Base-by-base conservation (phyloP, 805 yeast genomes). In the Barnettozyma sp. region DNA sequence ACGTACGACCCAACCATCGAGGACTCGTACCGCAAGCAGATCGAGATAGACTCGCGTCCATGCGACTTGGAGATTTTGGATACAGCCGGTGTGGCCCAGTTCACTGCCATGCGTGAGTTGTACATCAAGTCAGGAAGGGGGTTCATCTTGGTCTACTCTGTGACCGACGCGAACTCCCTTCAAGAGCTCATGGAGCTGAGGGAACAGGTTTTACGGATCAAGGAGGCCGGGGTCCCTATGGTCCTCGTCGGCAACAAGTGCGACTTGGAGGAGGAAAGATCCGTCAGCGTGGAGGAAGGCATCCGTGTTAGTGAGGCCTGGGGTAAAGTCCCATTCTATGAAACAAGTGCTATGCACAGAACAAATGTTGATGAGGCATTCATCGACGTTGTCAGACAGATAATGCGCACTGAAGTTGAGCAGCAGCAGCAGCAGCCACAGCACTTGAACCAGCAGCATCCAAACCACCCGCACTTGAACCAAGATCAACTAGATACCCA, bases 1-100 rank as follows among this genome's bases (percentile, higher is more conserved):
- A 73, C 86, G 24, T 90, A 90, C 61, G 97, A 90, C 54, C 97
- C 98, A 7, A 92, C 98, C 7, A 92, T 90, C 45, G 98, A 90
- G 56, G 97, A 90, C 54, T 85, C 96, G 1, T 92, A 90, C 60
- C 68, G 94, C 31, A 88, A 86, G 54, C 88, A 84, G 46, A 76
- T 86, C 39, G 87, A 81, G 50, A 78, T 90, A 23, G 96, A 90
- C 57, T 94, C 87, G 22, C 73, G 90, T 46, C 78, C 85, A 5
- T 84, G 92, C 53, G 84, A 82, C 45, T 66, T 90, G 48, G 96
- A 90, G 60, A 78, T 82, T 36, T 64, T 88, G 42, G 98, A 92
- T 54, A 86, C 96, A 3, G 95, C 95, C 1, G 97, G 96, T 30
- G 80, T 80, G 42, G 95, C 95, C 16, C 97, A 88, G 61, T 90